Conservation (phyloP, 2,329 filamentous ascomycete species). For the Phialocephala sp. region DNA sequence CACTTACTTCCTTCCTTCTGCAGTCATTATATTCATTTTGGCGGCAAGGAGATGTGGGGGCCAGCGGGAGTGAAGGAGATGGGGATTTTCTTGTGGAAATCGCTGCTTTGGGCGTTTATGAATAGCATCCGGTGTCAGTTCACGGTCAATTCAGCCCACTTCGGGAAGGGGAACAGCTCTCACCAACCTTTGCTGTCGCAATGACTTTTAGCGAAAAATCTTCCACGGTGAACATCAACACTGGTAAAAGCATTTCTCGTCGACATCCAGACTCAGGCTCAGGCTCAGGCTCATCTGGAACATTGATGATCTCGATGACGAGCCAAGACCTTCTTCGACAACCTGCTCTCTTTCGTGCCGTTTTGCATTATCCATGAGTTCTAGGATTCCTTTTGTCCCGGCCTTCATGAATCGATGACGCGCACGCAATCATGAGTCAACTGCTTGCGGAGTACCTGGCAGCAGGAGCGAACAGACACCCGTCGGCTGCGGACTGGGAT, state of each 20-base stretch:
- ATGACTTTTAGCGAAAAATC: constrained; percentile 22
- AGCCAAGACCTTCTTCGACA: constrained; percentile 8
- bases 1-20: constrained; percentile 10
- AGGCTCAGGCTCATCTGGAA: neutral
- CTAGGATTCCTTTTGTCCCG: neutral
- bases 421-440: constrained; percentile 32
- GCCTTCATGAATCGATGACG: constrained; percentile 19
- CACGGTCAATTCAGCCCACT: neutral
- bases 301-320: neutral
- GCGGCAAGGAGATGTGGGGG: constrained; percentile 4
- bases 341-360: neutral
- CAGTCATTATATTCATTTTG: constrained; percentile 17
- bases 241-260: constrained; percentile 13
- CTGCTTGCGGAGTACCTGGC: constrained; percentile 46
- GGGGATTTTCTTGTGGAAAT: neutral
- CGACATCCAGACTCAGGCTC: neutral
- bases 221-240: constrained; percentile 13
- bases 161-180: no score
- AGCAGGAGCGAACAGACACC: constrained; percentile 88
- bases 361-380: neutral
- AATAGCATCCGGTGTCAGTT: neutral
- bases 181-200: constrained; percentile 11
- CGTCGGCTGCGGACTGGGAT: constrained; percentile 90
- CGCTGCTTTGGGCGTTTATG: neutral
- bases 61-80: neutral